Evolutionary conservation across 257 asterid genomes (phyloP).

Genomic region (Schizonepeta tenuifolia): DNA sequence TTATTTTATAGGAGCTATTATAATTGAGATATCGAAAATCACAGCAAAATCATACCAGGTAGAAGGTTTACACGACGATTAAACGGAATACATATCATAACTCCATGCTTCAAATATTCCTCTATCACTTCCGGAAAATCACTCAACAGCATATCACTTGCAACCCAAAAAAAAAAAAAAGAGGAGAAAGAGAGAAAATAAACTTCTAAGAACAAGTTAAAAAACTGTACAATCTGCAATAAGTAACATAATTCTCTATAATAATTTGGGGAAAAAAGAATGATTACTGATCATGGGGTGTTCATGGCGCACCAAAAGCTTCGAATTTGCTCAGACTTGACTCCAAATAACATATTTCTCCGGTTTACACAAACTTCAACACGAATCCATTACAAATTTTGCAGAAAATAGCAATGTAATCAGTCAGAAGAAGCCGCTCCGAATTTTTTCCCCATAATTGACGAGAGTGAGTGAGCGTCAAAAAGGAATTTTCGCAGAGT

Average conservation of each 20-base stretch:
- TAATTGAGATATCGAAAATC: background rate
- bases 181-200: background rate
- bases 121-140: slow-evolving; percentile 93
- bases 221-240: background rate
- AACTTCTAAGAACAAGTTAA: too few species aligned
- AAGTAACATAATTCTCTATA: background rate
- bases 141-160: slow-evolving; percentile 80
- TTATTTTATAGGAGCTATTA: too few species aligned
- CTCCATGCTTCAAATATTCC: slow-evolving; percentile 85
- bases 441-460: slow-evolving; percentile 2
- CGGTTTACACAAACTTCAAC: background rate
- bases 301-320: slow-evolving; percentile 44
- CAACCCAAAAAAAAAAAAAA: background rate
- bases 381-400: background rate
- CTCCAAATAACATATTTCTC: background rate
- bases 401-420: background rate
- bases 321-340: slow-evolving; percentile 2
- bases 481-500: background rate
- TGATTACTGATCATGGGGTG: slow-evolving; percentile 64
- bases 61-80: slow-evolving; percentile 96
- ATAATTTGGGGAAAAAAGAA: background rate
- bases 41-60: slow-evolving; percentile 58
- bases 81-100: slow-evolving; percentile 78
- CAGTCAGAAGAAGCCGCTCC: slow-evolving; percentile 3
- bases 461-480: background rate